Evolutionary conservation across 2,329 filamentous ascomycete species (phyloP), one percentile per base, ranked within the genome.

Genomic region (Trichoderma koningii): DNA sequence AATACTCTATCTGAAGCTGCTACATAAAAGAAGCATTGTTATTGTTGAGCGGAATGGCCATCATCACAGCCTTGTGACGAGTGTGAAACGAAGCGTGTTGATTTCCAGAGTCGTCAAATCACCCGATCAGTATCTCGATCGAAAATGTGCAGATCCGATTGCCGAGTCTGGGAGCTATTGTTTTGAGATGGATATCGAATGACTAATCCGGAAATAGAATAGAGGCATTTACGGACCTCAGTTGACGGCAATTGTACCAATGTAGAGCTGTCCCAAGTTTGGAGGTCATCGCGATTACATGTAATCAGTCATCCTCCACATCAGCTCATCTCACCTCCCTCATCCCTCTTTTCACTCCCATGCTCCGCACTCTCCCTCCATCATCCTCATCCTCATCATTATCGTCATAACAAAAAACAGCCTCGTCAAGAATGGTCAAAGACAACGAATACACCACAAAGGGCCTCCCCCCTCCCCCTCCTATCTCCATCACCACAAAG

Each of bases 401-500:
- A n/a, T 12, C 10, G 3, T 19, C 4, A 12, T n/a, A 3, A 38
- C 5, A 15, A 7, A 3, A 1, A 19, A 5, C 12, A 9, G 15
- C 14, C 14, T 1, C 10, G 9, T 3, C 23, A 21, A 19, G n/a
- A 52, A 61, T 61, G 57, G 47, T 14, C 21, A 44, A 52, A 45
- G 38, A 61, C 23, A 52, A 26, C 7, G 44, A 55, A 2, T 78
- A 78, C 64, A 63, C 70, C 17, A 78, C 76, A 9, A 70, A 69
- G 47, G 75, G 76, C 51, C 75, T 82, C 15, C 73, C 78, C 12
- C 72, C 79, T 3, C 72, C 77, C n/a, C 77, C 80, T 6, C 7
- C 72, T 51, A 78, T 93, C 66, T 95, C 92, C 23, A 80, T 81
- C 67, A 84, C 82, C 67, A 88, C 87, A 21, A 82, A 90, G 69